Conservation (phyloP, 2,329 filamentous ascomycete genomes). For the Nannizzia gypsea region DNA sequence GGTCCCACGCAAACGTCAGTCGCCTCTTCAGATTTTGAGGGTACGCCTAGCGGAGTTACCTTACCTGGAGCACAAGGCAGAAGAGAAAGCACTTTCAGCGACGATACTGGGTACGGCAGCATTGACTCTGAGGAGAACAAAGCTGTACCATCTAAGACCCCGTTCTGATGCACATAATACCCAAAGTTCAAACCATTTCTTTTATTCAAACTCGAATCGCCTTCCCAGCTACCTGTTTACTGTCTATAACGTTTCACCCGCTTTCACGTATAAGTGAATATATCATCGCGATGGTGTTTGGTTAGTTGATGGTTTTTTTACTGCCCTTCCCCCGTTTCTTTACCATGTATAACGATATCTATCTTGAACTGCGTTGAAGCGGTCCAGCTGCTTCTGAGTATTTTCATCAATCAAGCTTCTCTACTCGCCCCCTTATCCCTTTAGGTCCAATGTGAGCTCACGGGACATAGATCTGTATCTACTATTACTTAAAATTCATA, state of each 20-base stretch:
- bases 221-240: not conserved
- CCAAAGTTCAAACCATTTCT: not conserved
- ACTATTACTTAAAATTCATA: not conserved
- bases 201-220: not conserved
- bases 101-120: slow-evolving; percentile 32
- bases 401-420: not conserved
- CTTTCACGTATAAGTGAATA: not conserved
- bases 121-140: slow-evolving; percentile 12
- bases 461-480: not conserved
- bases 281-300: not conserved
- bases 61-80: slow-evolving; percentile 5
- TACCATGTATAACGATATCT: not conserved
- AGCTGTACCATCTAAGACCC: not conserved
- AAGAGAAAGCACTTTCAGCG: slow-evolving; percentile 25
- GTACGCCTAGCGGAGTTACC: not conserved
- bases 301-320: not conserved
- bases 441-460: not conserved
- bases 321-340: not conserved
- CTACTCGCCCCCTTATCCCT: not conserved
- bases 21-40: slow-evolving; percentile 11
- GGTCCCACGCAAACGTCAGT: slow-evolving; percentile 5
- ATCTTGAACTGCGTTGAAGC: not conserved
- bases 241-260: too few relatives aligned
- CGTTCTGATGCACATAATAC: not conserved
- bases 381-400: not conserved